These are phyloP conservation scores for Calcarisporium arbuscula DNA, from an alignment of 2,329 filamentous ascomycete species.

Conservation along the genomic window DNA sequence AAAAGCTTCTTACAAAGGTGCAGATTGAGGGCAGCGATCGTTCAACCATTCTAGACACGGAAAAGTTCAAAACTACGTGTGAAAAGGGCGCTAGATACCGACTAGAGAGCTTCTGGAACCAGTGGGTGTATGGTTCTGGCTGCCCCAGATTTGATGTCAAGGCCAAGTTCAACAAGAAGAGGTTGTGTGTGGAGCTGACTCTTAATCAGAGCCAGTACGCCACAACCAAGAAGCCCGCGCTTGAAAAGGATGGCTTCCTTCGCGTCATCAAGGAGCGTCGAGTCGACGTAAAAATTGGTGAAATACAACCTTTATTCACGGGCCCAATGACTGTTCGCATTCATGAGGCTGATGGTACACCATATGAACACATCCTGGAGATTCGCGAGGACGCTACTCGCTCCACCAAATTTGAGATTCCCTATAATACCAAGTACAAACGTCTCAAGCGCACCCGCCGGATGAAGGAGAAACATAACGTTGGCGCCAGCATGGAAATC, in stretches of 20 bases:
- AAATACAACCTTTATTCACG: constrained; percentile 75
- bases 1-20: constrained; percentile 77
- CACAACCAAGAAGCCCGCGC: constrained; percentile 31
- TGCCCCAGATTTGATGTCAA: constrained; percentile 83
- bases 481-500: constrained; percentile 54
- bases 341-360: constrained; percentile 95
- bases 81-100: constrained; percentile 85
- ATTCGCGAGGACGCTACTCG: constrained; percentile 81
- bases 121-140: constrained; percentile 85
- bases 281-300: constrained; percentile 60
- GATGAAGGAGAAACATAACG: constrained; percentile 65
- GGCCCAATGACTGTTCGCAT: constrained; percentile 97
- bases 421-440: constrained; percentile 99
- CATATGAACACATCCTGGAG: constrained; percentile 95
- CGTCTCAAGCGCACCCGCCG: constrained; percentile 82
- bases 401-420: constrained; percentile 77
- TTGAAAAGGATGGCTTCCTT: constrained; percentile 73
- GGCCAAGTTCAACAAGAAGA: constrained; percentile 96
- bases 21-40: constrained; percentile 56
- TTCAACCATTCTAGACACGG: constrained; percentile 67
- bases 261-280: constrained; percentile 76
- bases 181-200: constrained; percentile 86
- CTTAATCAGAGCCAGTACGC: constrained; percentile 69
- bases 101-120: constrained; percentile 84
- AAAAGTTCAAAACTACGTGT: constrained; percentile 73